Evolutionary conservation across 306 rosid genomes (phyloP).

Genomic region (Glycine latifolia): DNA sequence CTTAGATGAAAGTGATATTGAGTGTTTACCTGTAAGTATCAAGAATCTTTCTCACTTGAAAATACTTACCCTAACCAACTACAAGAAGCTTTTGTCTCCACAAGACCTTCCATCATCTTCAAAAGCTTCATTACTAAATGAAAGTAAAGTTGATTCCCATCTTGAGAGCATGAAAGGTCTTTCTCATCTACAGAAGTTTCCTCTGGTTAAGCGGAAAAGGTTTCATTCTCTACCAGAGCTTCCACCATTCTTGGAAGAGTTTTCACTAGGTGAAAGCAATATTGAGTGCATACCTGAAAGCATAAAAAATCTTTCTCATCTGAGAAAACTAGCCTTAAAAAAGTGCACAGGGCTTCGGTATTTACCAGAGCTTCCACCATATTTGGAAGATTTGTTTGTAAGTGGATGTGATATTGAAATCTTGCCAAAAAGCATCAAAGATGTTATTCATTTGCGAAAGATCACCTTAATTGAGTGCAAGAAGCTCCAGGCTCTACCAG

Average conservation of each 20-base stretch:
- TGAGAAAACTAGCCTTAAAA: conserved; percentile 38
- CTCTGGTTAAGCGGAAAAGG: conserved; percentile 14
- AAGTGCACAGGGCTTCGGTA: conserved; percentile 28
- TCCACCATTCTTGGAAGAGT: conserved; percentile 44
- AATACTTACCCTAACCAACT: conserved; percentile 23
- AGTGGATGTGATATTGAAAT: conserved; percentile 30
- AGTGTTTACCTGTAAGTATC: conserved; percentile 32
- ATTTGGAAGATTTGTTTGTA: conserved; percentile 33
- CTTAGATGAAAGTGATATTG: conserved; percentile 39
- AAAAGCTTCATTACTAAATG: conserved; percentile 25
- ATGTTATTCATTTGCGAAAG: conserved; percentile 16
- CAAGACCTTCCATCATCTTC: conserved; percentile 29
- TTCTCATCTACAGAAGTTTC: conserved; percentile 33
- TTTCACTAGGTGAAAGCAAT: conserved; percentile 37
- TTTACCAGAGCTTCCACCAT: conserved; percentile 42
- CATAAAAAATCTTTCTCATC: conserved; percentile 29
- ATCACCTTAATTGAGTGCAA: conserved; percentile 32
- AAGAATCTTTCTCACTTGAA: conserved; percentile 38
- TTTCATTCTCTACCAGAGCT: conserved; percentile 34
- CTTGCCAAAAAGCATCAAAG: conserved; percentile 36
- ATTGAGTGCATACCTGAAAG: conserved; percentile 37
- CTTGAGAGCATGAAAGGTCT: conserved; percentile 34
- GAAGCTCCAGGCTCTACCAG: conserved; percentile 25
- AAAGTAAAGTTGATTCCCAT: conserved; percentile 7
- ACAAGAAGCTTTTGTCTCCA: conserved; percentile 28